phyloP scores from a whole-genome alignment of 192 early-diverging fungal genomes.

The Umbelopsis ramanniana region DNA sequence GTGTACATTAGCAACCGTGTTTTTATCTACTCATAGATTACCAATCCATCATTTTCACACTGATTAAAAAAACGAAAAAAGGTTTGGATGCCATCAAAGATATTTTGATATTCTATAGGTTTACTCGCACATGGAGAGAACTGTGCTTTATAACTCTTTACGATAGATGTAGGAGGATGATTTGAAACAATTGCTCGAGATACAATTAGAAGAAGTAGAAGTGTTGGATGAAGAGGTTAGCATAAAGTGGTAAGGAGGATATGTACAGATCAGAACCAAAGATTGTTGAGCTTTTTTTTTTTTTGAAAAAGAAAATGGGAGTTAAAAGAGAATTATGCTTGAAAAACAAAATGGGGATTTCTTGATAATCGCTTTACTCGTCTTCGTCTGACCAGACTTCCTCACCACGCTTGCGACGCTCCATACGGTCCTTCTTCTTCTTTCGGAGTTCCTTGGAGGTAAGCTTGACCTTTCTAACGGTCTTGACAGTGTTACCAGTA shows the following conservation, averaged over 20 bases:
- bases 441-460: conserved; percentile 57
- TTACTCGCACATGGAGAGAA: conserved; percentile 22
- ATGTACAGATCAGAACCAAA: conserved; percentile 25
- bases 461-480: conserved; percentile 63
- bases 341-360: not conserved
- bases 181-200: conserved; percentile 13
- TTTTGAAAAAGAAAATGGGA: not conserved
- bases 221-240: not conserved
- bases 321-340: conserved; percentile 16
- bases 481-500: conserved; percentile 77
- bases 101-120: conserved; percentile 6
- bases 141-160: conserved; percentile 23
- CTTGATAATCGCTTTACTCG: conserved; percentile 34
- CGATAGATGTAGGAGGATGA: not conserved
- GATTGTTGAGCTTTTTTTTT: conserved; percentile 3
- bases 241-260: conserved; percentile 4
- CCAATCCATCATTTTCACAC: no score
- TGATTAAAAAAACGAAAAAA: no score
- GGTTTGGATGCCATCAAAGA: not conserved
- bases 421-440: conserved; percentile 64
- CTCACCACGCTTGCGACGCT: conserved; percentile 60
- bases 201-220: not conserved
- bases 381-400: conserved; percentile 54
- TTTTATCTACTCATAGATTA: not conserved
- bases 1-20: no score